These are phyloP conservation scores for Diaporthe australafricana DNA, from an alignment of 2,329 filamentous ascomycete genomes.

Conservation along the genomic window DNA sequence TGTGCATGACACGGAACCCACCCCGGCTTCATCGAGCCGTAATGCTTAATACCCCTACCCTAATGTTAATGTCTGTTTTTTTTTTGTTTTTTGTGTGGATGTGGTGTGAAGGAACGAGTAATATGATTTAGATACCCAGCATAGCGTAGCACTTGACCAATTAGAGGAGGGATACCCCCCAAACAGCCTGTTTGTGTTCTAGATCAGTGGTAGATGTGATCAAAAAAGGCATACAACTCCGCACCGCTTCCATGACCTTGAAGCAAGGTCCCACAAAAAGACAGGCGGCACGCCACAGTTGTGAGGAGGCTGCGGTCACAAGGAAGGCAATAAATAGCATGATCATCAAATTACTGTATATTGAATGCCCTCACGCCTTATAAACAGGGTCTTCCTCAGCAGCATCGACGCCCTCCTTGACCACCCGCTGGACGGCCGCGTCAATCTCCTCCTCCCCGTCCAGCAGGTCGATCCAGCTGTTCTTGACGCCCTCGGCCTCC, in stretches of 20 bases:
- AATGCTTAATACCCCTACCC: background rate
- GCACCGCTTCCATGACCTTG: background rate
- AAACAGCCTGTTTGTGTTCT: background rate
- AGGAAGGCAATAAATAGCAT: too few relatives aligned
- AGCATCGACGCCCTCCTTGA: slow-evolving; percentile 62
- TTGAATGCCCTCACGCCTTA: slow-evolving; percentile 5
- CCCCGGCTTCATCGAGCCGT: background rate
- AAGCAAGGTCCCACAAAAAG: background rate
- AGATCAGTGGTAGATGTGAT: too few relatives aligned
- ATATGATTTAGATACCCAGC: background rate
- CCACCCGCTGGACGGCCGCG: slow-evolving; percentile 59
- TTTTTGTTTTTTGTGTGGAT: too few relatives aligned
- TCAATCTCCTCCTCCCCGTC: slow-evolving; percentile 63
- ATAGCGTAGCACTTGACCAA: slow-evolving; percentile 14
- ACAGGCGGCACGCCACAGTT: background rate
- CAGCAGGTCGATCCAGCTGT: slow-evolving; percentile 66
- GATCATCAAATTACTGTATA: background rate
- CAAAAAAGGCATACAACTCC: too few relatives aligned
- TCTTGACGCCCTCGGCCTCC: slow-evolving; percentile 59
- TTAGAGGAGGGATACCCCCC: slow-evolving; percentile 31
- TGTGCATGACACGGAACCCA: background rate
- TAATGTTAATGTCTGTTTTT: slow-evolving; percentile 18
- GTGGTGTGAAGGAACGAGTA: background rate
- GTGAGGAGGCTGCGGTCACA: background rate
- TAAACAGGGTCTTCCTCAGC: slow-evolving; percentile 63